Base-by-base conservation (phyloP, 1,284 basidiomycete species). In the Amylostereum chailletii region DNA sequence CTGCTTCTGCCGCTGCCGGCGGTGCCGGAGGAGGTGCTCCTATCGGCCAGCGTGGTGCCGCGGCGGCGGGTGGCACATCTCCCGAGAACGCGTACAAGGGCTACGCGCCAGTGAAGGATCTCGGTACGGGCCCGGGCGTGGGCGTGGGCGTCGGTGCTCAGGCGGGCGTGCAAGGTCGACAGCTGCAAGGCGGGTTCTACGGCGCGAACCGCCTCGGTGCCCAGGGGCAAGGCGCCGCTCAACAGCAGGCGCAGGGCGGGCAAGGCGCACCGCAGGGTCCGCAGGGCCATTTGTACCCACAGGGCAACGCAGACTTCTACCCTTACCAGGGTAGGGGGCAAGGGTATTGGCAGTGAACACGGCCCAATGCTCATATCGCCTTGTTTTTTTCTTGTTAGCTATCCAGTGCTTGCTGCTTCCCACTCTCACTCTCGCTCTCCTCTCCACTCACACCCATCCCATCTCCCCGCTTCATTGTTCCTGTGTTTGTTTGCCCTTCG, bases 51-150 rank as follows among this genome's bases (percentile, higher is more conserved):
- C 62, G 75, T 34, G 59, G 19, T 19, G 19, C 19, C 19, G 19
- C 19, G 19, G 19, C 19, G 19, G 19, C 70, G 29, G 70, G 70
- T 19, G 74, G 69, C 42, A 69, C 70, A 5, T 86, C 83, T 5
- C 85, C 86, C 1, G 85, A 88, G 63, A 69, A 79, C 8, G 68
- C 81, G 8, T 88, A 86, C 65, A 88, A 88, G 62, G 80, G 81
- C 7, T 87, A 87, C 58, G 77, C 46, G 64, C 67, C 40, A 42
- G 68, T 69, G 10, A 86, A 86, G 67, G 85, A 86, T 53, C 75
- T 77, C 34, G 67, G 75, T 2, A 66, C 70, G 5, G 72, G 73
- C 27, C 74, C 72, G 34, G 72, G 71, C 33, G 61, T 60, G 26
- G 63, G 66, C 42, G 61, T 67, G 33, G 69, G 66, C 1, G 70